Conservation (phyloP, 371 early-diverging fungal genomes). For the Basidiobolus heterosporus region DNA sequence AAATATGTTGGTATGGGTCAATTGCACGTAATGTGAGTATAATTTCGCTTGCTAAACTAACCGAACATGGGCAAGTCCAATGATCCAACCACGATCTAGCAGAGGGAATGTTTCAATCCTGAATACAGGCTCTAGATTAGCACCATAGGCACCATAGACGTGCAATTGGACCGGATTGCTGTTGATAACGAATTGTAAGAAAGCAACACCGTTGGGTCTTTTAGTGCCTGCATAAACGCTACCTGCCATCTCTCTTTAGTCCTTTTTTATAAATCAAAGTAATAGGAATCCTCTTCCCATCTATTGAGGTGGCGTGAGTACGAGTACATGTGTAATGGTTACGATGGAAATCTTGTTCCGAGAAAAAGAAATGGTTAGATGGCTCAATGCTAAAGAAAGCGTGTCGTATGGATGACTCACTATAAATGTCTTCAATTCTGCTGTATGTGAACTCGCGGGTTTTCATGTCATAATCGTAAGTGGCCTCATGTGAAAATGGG, state of each 20-base stretch:
- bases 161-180: constrained; percentile 54
- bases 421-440: constrained; percentile 26
- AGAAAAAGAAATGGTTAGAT: not conserved
- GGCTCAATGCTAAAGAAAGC: not conserved
- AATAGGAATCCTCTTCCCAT: constrained; percentile 29
- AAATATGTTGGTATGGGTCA: constrained; percentile 65
- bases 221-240: too few species aligned
- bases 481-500: constrained; percentile 50
- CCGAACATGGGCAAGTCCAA: constrained; percentile 73
- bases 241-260: constrained; percentile 26
- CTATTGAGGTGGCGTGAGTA: constrained; percentile 21
- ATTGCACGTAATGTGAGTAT: constrained; percentile 48
- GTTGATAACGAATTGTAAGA: constrained; percentile 7
- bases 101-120: constrained; percentile 61
- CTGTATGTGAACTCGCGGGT: constrained; percentile 21
- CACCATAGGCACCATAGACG: constrained; percentile 77
- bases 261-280: constrained; percentile 44
- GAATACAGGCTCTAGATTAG: constrained; percentile 59
- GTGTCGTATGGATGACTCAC: constrained; percentile 12
- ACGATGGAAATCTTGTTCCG: constrained; percentile 23
- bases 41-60: constrained; percentile 7
- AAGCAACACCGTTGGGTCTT: too few species aligned
- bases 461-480: constrained; percentile 50
- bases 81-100: constrained; percentile 61
- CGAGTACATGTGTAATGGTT: constrained; percentile 29